Evolutionary conservation across 257 asterid genomes (phyloP).

Genomic region (Apocynum venetum): DNA sequence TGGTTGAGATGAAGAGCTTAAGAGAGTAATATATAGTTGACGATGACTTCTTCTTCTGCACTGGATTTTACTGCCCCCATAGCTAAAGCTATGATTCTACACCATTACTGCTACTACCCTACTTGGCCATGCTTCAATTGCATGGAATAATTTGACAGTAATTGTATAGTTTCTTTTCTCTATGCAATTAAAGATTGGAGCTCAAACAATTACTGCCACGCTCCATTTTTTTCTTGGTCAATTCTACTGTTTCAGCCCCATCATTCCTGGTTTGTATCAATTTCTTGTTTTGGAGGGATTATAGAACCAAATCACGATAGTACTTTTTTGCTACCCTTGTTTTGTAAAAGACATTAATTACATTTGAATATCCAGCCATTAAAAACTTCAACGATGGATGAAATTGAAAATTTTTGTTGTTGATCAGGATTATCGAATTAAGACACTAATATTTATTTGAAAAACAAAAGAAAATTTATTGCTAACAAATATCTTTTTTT

Average conservation of each 20-base stretch:
- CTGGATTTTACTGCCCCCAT: constrained; percentile 17
- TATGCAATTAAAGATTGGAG: neutral
- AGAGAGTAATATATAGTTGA: constrained; percentile 35
- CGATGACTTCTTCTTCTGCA: constrained; percentile 35
- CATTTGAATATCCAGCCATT: too few relatives aligned
- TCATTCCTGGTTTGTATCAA: neutral
- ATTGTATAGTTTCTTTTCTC: neutral
- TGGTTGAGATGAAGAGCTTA: constrained; percentile 30
- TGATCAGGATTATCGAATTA: too few relatives aligned
- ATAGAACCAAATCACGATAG: neutral
- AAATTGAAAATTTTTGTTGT: too few relatives aligned
- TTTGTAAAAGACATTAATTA: too few relatives aligned
- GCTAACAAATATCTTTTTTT: too few relatives aligned
- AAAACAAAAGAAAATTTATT: too few relatives aligned
- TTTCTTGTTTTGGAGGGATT: neutral
- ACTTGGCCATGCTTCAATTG: neutral
- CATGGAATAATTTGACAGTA: neutral
- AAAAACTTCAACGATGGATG: too few relatives aligned
- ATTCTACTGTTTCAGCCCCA: neutral
- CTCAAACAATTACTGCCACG: neutral
- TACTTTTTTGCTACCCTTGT: too few relatives aligned
- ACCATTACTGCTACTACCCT: neutral
- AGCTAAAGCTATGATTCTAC: neutral
- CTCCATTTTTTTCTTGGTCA: neutral
- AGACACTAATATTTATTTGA: too few relatives aligned